These are phyloP conservation scores for Heterobasidion irregulare DNA, from an alignment of 1,284 basidiomycete species.

Conservation along the genomic window DNA sequence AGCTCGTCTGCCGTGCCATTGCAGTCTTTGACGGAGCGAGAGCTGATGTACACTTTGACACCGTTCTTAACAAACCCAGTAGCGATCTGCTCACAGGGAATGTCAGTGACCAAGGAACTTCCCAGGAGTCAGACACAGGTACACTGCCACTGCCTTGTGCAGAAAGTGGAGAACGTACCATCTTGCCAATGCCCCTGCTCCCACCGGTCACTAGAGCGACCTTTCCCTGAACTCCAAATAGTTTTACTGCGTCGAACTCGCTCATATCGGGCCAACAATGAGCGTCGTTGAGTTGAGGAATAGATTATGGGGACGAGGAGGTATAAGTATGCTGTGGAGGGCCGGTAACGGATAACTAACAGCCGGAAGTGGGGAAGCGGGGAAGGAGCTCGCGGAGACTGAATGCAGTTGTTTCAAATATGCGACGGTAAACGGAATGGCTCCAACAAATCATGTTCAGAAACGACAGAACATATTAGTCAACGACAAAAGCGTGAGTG, in stretches of 20 bases:
- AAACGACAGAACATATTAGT: no score
- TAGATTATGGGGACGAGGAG: background rate
- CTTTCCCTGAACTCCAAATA: constrained; percentile 55
- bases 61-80: constrained; percentile 50
- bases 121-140: no score
- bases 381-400: no score
- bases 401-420: no score
- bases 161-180: constrained; percentile 31
- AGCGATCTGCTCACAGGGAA: constrained; percentile 40
- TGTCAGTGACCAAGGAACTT: no score
- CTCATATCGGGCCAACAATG: constrained; percentile 21
- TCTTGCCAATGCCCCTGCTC: constrained; percentile 63
- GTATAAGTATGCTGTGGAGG: no score
- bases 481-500: no score
- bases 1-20: constrained; percentile 48
- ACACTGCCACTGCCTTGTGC: no score
- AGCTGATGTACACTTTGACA: constrained; percentile 59
- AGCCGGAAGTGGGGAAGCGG: no score
- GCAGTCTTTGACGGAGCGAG: constrained; percentile 51
- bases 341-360: no score
- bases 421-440: no score
- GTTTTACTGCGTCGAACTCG: constrained; percentile 29
- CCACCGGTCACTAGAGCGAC: constrained; percentile 66
- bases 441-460: no score
- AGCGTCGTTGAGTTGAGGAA: background rate